Percentiles rank a stretch among this genome's conserved stretches.
Evolutionary conservation across 1,284 basidiomycete genomes (phyloP).

Genomic region (Fomitiporia mediterranea): DNA sequence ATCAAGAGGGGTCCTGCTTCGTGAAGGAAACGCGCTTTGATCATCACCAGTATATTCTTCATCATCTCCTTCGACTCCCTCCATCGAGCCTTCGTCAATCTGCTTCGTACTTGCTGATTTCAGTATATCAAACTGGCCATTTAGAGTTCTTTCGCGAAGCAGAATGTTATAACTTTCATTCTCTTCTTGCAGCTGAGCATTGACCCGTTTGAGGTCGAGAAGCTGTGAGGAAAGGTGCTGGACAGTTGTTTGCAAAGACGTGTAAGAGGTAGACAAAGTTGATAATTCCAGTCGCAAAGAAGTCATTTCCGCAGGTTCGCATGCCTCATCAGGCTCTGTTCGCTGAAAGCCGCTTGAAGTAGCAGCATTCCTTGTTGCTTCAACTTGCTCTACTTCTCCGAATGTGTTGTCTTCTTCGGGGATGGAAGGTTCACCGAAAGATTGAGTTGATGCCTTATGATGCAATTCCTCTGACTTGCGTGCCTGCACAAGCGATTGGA

Average conservation of each 20-base stretch:
- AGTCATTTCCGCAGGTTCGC: slow-evolving; percentile 80
- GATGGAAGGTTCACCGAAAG: neutral
- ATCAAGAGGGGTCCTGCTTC: slow-evolving; percentile 24
- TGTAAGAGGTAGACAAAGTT: slow-evolving; percentile 74
- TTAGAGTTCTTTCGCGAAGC: slow-evolving; percentile 82
- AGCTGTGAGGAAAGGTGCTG: slow-evolving; percentile 72
- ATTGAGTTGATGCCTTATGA: neutral
- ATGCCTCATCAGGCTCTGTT: slow-evolving; percentile 52
- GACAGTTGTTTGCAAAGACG: slow-evolving; percentile 73
- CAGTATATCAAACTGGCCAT: slow-evolving; percentile 75
- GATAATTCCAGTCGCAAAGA: slow-evolving; percentile 73
- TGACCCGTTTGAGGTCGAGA: slow-evolving; percentile 73
- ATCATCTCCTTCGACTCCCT: slow-evolving; percentile 47
- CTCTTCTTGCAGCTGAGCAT: slow-evolving; percentile 81
- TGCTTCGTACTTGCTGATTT: slow-evolving; percentile 50
- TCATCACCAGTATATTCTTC: slow-evolving; percentile 37
- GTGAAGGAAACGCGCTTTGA: slow-evolving; percentile 32
- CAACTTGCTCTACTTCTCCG: slow-evolving; percentile 33
- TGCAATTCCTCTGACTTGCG: slow-evolving; percentile 39
- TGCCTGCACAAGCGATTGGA: slow-evolving; percentile 67
- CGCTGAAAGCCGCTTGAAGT: slow-evolving; percentile 29
- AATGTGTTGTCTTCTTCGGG: slow-evolving; percentile 22
- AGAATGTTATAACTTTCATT: slow-evolving; percentile 95
- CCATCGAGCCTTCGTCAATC: slow-evolving; percentile 28
- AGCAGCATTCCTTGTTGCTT: slow-evolving; percentile 32